A percentile compares a stretch with the other conserved stretches of the same genome.
These are phyloP conservation scores for Saccharomycopsis hybrid DNA, from an alignment of 1,139 yeast genomes.

Conservation along the genomic window DNA sequence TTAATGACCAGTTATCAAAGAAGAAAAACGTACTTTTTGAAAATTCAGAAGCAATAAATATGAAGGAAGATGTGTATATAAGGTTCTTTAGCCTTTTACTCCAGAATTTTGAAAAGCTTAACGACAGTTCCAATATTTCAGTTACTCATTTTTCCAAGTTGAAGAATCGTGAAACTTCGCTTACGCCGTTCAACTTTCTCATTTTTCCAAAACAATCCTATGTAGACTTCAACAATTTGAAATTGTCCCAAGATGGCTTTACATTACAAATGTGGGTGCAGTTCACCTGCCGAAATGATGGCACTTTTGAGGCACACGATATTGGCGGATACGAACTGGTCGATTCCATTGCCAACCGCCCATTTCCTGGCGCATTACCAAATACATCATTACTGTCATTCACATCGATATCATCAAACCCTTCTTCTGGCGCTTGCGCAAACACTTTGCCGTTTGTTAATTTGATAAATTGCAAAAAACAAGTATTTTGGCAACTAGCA, in stretches of 20 bases:
- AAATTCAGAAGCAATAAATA: not conserved
- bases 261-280: conserved; percentile 23
- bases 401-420: not conserved
- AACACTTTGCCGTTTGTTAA: conserved; percentile 9
- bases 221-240: conserved; percentile 13
- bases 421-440: not conserved
- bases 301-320: not conserved
- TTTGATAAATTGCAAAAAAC: conserved; percentile 9
- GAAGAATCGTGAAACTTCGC: not conserved
- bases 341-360: no score
- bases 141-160: conserved; percentile 1
- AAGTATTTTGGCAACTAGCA: conserved; percentile 15
- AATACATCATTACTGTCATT: not conserved
- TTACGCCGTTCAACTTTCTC: conserved; percentile 11
- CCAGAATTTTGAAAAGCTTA: conserved; percentile 5
- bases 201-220: conserved; percentile 5
- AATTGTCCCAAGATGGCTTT: conserved; percentile 17
- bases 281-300: conserved; percentile 10
- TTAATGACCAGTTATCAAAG: conserved; percentile 10
- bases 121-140: conserved; percentile 8
- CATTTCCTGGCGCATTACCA: not conserved
- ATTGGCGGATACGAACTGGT: no score
- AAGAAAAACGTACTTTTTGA: not conserved
- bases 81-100: conserved; percentile 6
- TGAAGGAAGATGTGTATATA: conserved; percentile 3